Evolutionary conservation across 83 land plant genomes (phyloP), one percentile per base, ranked within the genome.

Genomic region (Larix sibirica): DNA sequence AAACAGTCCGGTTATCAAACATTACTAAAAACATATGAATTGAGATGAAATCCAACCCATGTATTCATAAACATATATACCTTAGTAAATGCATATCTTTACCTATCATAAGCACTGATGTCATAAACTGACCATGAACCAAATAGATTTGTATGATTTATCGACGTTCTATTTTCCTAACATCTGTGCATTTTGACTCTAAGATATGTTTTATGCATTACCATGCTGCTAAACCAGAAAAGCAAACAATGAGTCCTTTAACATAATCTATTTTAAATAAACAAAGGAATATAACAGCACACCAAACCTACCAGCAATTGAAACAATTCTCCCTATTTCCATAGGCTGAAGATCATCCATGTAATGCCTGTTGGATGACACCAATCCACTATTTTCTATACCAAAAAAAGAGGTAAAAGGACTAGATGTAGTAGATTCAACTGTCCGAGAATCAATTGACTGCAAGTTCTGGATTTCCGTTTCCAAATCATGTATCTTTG

Each of bases 401-500:
- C 50, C 79, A 84, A 13, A 63, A 54, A 80, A 80, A 23, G 64
- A 28, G 81, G 61, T 62, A 71, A n/a, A 63, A 44, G 13, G 65
- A n/a, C 65, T 67, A 63, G 38, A 24, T 47, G 26, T 26, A 75
- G n/a, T 20, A 50, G 64, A 84, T 26, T 38, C 80, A 84, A 79
- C 73, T 26, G 82, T 14, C 0, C 33, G 80, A 65, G 54, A 66
- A 23, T 81, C 74, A 13, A 67, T 23, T 42, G 85, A 54, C 62
- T 76, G 85, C 63, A 82, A 50, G n/a, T 59, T 77, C 44, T 83
- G 89, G 18, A 88, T 33, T 77, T 83, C 89, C 75, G 31, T 56
- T 69, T 88, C 89, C 44, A 88, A 79, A 54, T 81, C 83, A 42
- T 88, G 83, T 62, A 83, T 86, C 78, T 74, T 86, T 76, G 83